A percentile compares a stretch with the other conserved stretches of the same genome.
phyloP scores from a whole-genome alignment of 352 stramenopile genomes.

The Albugo candida region DNA sequence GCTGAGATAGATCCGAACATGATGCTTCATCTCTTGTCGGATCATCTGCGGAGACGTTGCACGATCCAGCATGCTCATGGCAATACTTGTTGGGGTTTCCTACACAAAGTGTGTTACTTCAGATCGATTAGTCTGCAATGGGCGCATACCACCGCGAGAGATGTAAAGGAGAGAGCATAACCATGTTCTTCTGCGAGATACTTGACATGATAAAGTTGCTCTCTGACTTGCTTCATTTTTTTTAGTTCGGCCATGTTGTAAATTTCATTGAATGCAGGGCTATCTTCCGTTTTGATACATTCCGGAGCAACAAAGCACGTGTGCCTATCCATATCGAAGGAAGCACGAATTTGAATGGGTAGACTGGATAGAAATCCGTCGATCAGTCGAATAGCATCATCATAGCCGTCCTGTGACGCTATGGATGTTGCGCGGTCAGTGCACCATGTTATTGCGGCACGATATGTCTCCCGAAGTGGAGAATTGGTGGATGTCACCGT shows the following conservation, averaged over 20 bases:
- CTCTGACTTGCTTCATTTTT: slow-evolving; percentile 14
- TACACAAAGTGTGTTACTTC: slow-evolving; percentile 5
- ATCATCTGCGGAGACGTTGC: slow-evolving; percentile 16
- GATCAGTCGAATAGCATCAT: slow-evolving; percentile 2
- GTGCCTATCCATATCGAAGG: too few species aligned
- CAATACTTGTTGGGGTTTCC: slow-evolving; percentile 39
- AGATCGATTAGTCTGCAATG: background rate
- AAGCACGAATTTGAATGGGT: too few species aligned
- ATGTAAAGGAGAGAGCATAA: slow-evolving; percentile 32
- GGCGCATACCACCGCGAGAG: slow-evolving; percentile 21
- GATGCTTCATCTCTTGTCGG: slow-evolving; percentile 15
- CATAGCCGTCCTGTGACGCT: too few species aligned
- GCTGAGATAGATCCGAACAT: slow-evolving; percentile 25
- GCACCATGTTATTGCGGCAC: too few species aligned
- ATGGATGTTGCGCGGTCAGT: too few species aligned
- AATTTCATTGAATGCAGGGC: slow-evolving; percentile 13
- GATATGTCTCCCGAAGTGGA: too few species aligned
- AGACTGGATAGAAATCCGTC: too few species aligned
- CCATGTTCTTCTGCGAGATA: slow-evolving; percentile 20
- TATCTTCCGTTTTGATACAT: background rate
- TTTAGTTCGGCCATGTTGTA: slow-evolving; percentile 3
- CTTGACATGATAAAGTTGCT: slow-evolving; percentile 34
- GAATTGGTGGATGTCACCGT: slow-evolving; percentile 4
- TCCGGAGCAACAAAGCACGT: too few species aligned
- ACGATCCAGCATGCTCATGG: slow-evolving; percentile 57